Evolutionary conservation across 2,329 filamentous ascomycete genomes (phyloP), one percentile per base, ranked within the genome.

Genomic region (Aciculosporium take): DNA sequence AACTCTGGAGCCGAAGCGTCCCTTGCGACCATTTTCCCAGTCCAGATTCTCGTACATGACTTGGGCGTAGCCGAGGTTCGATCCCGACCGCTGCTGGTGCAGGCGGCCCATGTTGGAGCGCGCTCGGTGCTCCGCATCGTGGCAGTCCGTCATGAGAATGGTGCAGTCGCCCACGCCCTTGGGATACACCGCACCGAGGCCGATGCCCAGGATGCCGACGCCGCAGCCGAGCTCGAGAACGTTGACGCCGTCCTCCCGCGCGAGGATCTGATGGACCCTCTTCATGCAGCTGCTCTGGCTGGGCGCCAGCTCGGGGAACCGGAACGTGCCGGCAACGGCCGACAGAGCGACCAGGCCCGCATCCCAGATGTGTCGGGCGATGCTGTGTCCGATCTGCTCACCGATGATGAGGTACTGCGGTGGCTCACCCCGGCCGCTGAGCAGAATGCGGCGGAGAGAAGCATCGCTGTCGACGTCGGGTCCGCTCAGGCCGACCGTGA

Each of bases 341-440:
- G 57, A 58, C 15, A 61, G 48, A 1, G 67, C 64, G 5, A 70
- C 58, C 8, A 76, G 57, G 1, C 73, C 73, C 1, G 65, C 72
- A 40, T 77, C 73, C 73, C 73, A 77, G 5, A 76, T 61, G 45
- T 76, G 72, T 3, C 72, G 65, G 0, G 72, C 72, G 41, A 77
- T 76, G 50, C 71, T 75, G 55, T 76, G 72, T 12, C 71, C 72
- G 8, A 76, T 66, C 40, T 75, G 71, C 45, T 77, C 74, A 40
- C 71, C 67, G 4, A 76, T 56, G 23, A 66, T 59, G 7, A 73
- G 45, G 8, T 47, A 49, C 0, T 54, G 49, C 2, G 53, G 35
- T 13, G 47, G 46, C 7, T 50, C 50, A 1, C 47, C 24, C 1
- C 45, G 45, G 1, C 51, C 52, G 5, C 49, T 53, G 27, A 60